These are phyloP conservation scores for Scorias spongiosa DNA, from an alignment of 2,329 filamentous ascomycete species.

Conservation along the genomic window DNA sequence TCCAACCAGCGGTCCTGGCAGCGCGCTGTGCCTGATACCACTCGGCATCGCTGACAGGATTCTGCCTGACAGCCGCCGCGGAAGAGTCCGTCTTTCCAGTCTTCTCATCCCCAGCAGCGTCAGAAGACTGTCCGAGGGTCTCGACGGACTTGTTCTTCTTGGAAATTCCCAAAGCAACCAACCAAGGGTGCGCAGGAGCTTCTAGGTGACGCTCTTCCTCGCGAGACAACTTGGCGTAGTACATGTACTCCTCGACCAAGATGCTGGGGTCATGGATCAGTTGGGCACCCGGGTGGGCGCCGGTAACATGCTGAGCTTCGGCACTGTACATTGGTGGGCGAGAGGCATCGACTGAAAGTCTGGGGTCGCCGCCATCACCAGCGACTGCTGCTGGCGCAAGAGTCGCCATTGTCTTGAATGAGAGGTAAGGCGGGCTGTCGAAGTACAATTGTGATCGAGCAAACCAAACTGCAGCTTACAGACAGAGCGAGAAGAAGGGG, in stretches of 20 bases:
- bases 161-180: neutral
- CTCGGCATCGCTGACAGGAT: constrained; percentile 13
- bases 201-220: neutral
- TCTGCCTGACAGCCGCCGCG: neutral
- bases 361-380: neutral
- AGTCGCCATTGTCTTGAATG: neutral
- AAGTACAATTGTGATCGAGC: no score
- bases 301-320: neutral
- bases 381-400: neutral
- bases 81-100: neutral
- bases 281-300: neutral
- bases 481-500: no score
- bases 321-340: neutral
- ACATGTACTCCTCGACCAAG: neutral
- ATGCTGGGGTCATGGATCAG: neutral
- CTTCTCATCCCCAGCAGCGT: neutral
- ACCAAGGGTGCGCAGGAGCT: neutral
- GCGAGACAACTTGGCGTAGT: neutral
- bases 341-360: neutral
- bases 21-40: constrained; percentile 22
- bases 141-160: neutral
- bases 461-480: no score
- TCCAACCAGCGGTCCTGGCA: constrained; percentile 20
- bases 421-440: no score
- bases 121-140: neutral